Base-by-base conservation (phyloP, 805 yeast genomes). In the Torulaspora gathmanii region DNA sequence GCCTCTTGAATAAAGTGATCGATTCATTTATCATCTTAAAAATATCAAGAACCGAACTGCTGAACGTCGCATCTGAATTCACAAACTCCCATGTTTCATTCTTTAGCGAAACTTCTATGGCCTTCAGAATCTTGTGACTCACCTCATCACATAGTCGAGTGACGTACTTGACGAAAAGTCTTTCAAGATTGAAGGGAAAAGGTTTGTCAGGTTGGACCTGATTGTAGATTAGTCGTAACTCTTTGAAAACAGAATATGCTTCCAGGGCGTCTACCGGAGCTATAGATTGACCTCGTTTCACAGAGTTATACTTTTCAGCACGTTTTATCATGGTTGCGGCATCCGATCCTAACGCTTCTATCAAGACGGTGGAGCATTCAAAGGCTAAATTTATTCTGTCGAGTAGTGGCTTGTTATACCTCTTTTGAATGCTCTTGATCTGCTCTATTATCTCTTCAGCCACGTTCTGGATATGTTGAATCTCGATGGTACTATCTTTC, bases 11-110 rank as follows among this genome's bases (percentile, higher is more conserved):
- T n/a, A 86, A 70, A 4, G 69, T 65, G 16, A 86, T 58, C 10
- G 79, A 74, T 42, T 80, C 80, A 47, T 75, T 74, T 28, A 85
- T 72, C 60, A 85, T 70, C 8, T 78, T 72, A 61, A 84, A 83
- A 11, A 84, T 73, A 58, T 86, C 93, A 17, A 75, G 58, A 1
- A 83, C 85, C 0, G 91, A 84, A 2, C 78, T 69, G 49, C 87
- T 80, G 55, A 72, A 71, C 1, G 56, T 56, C 5, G 69, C 68
- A 1, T 64, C 68, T 35, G 71, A 69, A 49, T 78, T 78, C 13
- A 80, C 56, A 0, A 82, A 79, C 40, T 70, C 67, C 60, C 82
- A 80, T 1, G 58, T 56, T 59, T 89, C 96, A 9, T 70, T 73
- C 8, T 70, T 67, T 3, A 86, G 57, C 0, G 91, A 80, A 22